Percentiles rank a stretch among this genome's conserved stretches.
These are phyloP conservation scores for Hypsizygus ulmarius DNA, from an alignment of 1,284 basidiomycete species.

Conservation along the genomic window DNA sequence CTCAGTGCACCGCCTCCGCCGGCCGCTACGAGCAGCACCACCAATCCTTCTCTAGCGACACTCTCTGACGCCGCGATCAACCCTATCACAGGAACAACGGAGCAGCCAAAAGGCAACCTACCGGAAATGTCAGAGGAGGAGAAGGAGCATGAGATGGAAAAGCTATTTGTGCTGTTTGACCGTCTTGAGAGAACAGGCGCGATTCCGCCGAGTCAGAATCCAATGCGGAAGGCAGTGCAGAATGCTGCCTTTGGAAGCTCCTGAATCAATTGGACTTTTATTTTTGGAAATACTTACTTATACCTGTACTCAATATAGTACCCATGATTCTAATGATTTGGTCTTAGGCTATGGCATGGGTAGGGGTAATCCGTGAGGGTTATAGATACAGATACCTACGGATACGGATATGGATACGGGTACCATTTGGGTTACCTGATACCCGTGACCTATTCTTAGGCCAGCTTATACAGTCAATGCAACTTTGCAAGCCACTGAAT, in stretches of 20 bases:
- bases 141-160: constrained; percentile 88
- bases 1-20: constrained; percentile 47
- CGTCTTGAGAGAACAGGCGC: constrained; percentile 75
- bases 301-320: no score
- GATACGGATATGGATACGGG: no score
- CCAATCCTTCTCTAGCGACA: constrained; percentile 34
- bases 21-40: constrained; percentile 35
- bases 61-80: constrained; percentile 58
- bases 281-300: no score
- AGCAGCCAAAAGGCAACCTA: constrained; percentile 34
- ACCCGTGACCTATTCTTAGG: no score
- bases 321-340: no score
- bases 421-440: no score
- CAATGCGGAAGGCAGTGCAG: constrained; percentile 68
- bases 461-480: no score
- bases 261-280: no score
- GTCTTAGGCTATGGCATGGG: no score
- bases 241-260: constrained; percentile 40
- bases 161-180: constrained; percentile 86
- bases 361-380: no score
- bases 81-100: constrained; percentile 74
- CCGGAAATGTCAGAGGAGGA: constrained; percentile 87
- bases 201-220: constrained; percentile 63
- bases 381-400: no score
- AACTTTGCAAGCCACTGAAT: no score